These are phyloP conservation scores for Fraxinus quadrangulata DNA, from an alignment of 257 asterid species.

Conservation along the genomic window DNA sequence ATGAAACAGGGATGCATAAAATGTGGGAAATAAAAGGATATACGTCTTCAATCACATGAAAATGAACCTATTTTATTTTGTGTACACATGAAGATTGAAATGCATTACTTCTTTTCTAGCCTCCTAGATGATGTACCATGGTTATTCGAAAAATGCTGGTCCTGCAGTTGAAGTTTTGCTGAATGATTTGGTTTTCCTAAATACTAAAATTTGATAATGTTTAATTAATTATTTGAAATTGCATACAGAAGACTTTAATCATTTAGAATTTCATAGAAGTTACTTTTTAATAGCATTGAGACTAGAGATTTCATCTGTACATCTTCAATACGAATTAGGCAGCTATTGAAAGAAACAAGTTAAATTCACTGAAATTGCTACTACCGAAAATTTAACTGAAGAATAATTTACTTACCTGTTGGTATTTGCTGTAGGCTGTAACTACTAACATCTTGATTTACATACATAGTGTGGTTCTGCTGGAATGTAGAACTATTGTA, in stretches of 20 bases:
- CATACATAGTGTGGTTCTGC: slow-evolving; percentile 27
- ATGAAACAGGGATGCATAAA: background rate
- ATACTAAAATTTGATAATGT: background rate
- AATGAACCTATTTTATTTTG: background rate
- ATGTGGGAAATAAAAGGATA: background rate
- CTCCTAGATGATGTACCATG: background rate
- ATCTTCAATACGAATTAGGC: background rate
- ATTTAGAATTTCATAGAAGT: background rate
- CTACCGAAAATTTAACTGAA: background rate
- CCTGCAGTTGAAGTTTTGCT: background rate
- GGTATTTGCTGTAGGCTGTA: slow-evolving; percentile 42
- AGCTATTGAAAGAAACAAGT: background rate
- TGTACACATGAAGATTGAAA: background rate
- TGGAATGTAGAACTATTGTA: slow-evolving; percentile 28
- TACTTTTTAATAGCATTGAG: background rate
- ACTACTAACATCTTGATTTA: slow-evolving; percentile 30
- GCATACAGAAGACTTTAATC: background rate
- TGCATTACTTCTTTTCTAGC: background rate
- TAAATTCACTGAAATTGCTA: background rate
- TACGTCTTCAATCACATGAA: background rate
- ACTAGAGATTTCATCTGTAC: background rate
- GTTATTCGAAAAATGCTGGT: background rate
- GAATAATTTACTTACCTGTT: slow-evolving; percentile 43
- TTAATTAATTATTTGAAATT: background rate
- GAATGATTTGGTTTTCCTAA: background rate